Evolutionary conservation across 1,139 yeast genomes (phyloP).

Genomic region (Kluyveromyces marxianus): DNA sequence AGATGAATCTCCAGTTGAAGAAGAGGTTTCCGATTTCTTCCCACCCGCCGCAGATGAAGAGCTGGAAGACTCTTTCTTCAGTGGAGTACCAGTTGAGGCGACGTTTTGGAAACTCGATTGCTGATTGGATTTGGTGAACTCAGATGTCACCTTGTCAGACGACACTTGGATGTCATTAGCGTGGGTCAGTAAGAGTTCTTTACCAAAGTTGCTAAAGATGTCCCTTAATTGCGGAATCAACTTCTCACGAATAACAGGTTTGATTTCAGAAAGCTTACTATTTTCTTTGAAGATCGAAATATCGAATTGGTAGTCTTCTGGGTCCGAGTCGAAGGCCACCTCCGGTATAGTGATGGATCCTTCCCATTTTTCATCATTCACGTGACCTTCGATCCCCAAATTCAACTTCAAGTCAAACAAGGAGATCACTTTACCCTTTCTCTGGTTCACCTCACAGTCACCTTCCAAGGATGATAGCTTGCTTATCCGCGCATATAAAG

Average conservation of each 20-base stretch:
- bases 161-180: conserved; percentile 85
- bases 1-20: background rate
- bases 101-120: conserved; percentile 11
- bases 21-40: background rate
- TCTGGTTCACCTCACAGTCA: conserved; percentile 92
- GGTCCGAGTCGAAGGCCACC: conserved; percentile 87
- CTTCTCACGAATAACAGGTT: conserved; percentile 48
- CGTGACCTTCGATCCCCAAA: conserved; percentile 49
- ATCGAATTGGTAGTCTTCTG: conserved; percentile 78
- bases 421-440: conserved; percentile 94
- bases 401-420: conserved; percentile 73
- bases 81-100: conserved; percentile 3
- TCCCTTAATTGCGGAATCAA: conserved; percentile 65
- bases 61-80: conserved; percentile 10
- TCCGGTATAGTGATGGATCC: conserved; percentile 87
- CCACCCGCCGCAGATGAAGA: background rate
- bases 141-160: conserved; percentile 58
- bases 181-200: conserved; percentile 64
- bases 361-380: conserved; percentile 34
- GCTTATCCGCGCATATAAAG: conserved; percentile 38
- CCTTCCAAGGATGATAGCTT: conserved; percentile 74
- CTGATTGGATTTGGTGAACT: conserved; percentile 61
- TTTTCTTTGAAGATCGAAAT: conserved; percentile 59
- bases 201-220: conserved; percentile 58
- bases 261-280: conserved; percentile 41